These are phyloP conservation scores for Suillus weaverae DNA, from an alignment of 768 basidiomycete genomes.

Conservation along the genomic window DNA sequence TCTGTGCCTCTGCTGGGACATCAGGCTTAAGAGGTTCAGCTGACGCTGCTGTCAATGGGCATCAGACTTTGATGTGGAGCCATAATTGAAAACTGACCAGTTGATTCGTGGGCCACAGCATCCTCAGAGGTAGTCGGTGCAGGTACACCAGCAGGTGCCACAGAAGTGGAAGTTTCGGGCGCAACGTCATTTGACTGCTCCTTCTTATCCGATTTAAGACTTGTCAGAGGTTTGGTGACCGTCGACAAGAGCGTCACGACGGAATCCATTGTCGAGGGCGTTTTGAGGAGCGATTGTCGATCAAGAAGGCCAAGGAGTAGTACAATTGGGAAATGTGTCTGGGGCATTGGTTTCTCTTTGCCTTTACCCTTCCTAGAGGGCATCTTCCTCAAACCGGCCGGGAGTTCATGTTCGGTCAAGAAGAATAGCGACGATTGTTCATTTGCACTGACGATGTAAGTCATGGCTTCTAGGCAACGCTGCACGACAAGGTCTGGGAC, in stretches of 20 bases:
- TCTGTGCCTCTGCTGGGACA: conserved; percentile 16
- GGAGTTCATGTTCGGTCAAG: conserved; percentile 91
- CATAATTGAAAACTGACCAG: neutral
- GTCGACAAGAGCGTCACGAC: conserved; percentile 86
- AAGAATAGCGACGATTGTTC: conserved; percentile 88
- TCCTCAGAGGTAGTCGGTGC: conserved; percentile 13
- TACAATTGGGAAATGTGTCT: conserved; percentile 89
- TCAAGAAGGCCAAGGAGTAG: conserved; percentile 86
- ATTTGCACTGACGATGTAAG: conserved; percentile 84
- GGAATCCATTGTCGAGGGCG: conserved; percentile 90
- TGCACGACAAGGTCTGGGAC: conserved; percentile 93
- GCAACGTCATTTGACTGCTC: conserved; percentile 28
- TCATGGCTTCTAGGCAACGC: conserved; percentile 88
- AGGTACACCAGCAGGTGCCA: conserved; percentile 17
- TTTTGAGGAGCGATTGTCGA: conserved; percentile 79
- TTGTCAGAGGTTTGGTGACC: conserved; percentile 80
- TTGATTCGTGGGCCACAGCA: neutral
- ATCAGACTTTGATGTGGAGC: conserved; percentile 1
- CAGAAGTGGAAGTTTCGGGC: conserved; percentile 15
- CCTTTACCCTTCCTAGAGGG: conserved; percentile 89
- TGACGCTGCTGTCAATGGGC: conserved; percentile 3
- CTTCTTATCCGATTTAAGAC: conserved; percentile 53
- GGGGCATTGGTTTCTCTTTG: conserved; percentile 82
- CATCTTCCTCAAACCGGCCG: conserved; percentile 68
- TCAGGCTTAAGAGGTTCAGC: conserved; percentile 27